Conservation (phyloP, 2,329 filamentous ascomycete species). For the Boeremia exigua region DNA sequence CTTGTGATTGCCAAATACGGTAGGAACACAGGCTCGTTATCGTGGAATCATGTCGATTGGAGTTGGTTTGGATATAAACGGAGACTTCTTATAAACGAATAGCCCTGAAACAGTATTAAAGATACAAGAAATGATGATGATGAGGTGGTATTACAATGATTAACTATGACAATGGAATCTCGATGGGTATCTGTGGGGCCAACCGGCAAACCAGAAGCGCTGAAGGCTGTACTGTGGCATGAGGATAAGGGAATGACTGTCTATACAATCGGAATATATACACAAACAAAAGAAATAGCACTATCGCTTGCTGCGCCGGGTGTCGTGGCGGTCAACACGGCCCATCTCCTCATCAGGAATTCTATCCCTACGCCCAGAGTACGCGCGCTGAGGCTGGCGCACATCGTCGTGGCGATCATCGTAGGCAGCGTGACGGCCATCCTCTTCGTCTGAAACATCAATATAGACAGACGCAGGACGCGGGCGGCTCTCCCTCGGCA, state of each 20-base stretch:
- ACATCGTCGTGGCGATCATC: slow-evolving; percentile 34
- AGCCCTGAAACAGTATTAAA: background rate
- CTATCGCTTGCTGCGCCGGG: slow-evolving; percentile 29
- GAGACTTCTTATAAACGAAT: no score
- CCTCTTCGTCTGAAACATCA: slow-evolving; percentile 52
- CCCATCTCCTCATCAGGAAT: slow-evolving; percentile 44
- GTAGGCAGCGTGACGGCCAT: slow-evolving; percentile 31
- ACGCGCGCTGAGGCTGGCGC: slow-evolving; percentile 36
- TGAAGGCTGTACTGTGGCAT: background rate
- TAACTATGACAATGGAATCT: slow-evolving; percentile 2
- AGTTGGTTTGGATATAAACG: background rate
- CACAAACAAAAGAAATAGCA: slow-evolving; percentile 12
- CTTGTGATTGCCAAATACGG: no score
- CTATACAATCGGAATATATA: background rate
- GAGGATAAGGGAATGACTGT: background rate
- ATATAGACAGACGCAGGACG: slow-evolving; percentile 56
- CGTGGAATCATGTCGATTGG: background rate
- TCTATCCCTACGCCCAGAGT: slow-evolving; percentile 35
- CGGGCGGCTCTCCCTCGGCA: slow-evolving; percentile 34
- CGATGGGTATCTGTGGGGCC: slow-evolving; percentile 12
- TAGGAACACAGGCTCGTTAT: no score
- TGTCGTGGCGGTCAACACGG: slow-evolving; percentile 29
- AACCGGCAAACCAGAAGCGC: slow-evolving; percentile 7
- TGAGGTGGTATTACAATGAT: slow-evolving; percentile 13
- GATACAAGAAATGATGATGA: background rate